A percentile compares a stretch with the other conserved stretches of the same genome.
Evolutionary conservation across 371 early-diverging fungal genomes (phyloP).

Genomic region (Rhizopus delemar): DNA sequence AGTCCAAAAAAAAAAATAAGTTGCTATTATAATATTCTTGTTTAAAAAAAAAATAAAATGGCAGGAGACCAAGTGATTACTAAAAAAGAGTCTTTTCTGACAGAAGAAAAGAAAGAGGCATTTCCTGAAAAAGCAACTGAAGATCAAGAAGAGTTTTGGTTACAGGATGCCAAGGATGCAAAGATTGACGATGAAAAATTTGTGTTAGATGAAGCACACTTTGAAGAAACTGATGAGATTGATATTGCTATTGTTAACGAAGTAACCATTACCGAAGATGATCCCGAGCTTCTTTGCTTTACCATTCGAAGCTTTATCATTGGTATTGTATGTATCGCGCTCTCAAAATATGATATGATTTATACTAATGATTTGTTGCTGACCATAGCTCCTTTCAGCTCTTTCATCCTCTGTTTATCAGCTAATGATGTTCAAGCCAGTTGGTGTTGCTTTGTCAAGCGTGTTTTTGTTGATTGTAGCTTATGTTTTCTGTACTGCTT

Average conservation of each 20-base stretch:
- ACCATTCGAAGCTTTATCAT: slow-evolving; percentile 34
- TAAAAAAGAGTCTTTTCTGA: background rate
- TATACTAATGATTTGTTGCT: background rate
- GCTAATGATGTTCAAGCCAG: slow-evolving; percentile 48
- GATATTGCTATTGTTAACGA: slow-evolving; percentile 42
- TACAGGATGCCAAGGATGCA: background rate
- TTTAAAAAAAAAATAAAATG: slow-evolving; percentile 4
- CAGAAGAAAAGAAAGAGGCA: background rate
- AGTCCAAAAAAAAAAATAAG: background rate
- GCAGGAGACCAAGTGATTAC: slow-evolving; percentile 3
- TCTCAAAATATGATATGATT: background rate
- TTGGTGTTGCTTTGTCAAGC: slow-evolving; percentile 38
- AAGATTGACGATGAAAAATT: slow-evolving; percentile 1
- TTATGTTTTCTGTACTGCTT: slow-evolving; percentile 38
- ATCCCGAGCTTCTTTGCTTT: slow-evolving; percentile 28
- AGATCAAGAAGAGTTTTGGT: background rate
- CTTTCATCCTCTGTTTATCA: slow-evolving; percentile 45
- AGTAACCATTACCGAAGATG: slow-evolving; percentile 38
- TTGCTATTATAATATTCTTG: background rate
- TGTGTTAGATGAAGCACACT: slow-evolving; percentile 1
- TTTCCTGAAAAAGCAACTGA: background rate
- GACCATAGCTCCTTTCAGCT: slow-evolving; percentile 32
- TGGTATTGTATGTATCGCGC: slow-evolving; percentile 31
- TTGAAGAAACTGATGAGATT: slow-evolving; percentile 9
- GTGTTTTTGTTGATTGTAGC: slow-evolving; percentile 49